A percentile compares a stretch with the other conserved stretches of the same genome.
phyloP scores from a whole-genome alignment of 2,329 filamentous ascomycete species.

The Davidsoniella virescens region DNA sequence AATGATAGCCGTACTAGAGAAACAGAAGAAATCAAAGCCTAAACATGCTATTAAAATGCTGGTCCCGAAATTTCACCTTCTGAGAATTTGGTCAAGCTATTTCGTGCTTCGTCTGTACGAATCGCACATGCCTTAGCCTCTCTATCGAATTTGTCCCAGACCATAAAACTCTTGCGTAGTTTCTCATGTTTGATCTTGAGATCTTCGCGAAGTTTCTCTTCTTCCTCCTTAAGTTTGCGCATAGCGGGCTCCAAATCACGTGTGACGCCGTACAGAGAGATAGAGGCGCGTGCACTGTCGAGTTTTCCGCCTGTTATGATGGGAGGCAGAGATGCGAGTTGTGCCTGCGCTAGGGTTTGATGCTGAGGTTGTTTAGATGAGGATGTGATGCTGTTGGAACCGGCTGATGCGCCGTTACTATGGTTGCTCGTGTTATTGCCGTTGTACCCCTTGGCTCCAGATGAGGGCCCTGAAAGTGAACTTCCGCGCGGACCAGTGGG shows the following conservation, averaged over 20 bases:
- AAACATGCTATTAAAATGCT: constrained; percentile 28
- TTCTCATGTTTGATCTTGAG: constrained; percentile 36
- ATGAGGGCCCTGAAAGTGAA: constrained; percentile 24
- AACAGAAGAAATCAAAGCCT: too few relatives aligned
- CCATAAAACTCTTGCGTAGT: constrained; percentile 33
- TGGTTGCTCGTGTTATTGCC: neutral
- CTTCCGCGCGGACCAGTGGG: constrained; percentile 40
- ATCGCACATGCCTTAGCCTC: constrained; percentile 38
- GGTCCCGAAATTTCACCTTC: constrained; percentile 36
- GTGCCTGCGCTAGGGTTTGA: constrained; percentile 33
- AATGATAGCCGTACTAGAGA: neutral
- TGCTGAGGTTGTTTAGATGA: constrained; percentile 19
- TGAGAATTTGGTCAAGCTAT: constrained; percentile 38
- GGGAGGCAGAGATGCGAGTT: constrained; percentile 34
- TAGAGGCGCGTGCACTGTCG: constrained; percentile 29
- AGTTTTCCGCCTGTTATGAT: constrained; percentile 38
- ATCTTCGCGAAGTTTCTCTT: constrained; percentile 39
- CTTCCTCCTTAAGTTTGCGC: constrained; percentile 38
- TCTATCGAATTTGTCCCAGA: constrained; percentile 38
- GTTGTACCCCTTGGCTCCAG: neutral
- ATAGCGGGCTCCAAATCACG: constrained; percentile 39
- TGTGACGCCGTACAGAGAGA: constrained; percentile 29
- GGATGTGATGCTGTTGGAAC: too few relatives aligned
- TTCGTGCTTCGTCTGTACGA: constrained; percentile 39
- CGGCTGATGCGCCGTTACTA: constrained; percentile 5